Evolutionary conservation across 176 grass and related monocot genomes (phyloP), one percentile per base, ranked within the genome.

Genomic region (Aegilops bicornis): DNA sequence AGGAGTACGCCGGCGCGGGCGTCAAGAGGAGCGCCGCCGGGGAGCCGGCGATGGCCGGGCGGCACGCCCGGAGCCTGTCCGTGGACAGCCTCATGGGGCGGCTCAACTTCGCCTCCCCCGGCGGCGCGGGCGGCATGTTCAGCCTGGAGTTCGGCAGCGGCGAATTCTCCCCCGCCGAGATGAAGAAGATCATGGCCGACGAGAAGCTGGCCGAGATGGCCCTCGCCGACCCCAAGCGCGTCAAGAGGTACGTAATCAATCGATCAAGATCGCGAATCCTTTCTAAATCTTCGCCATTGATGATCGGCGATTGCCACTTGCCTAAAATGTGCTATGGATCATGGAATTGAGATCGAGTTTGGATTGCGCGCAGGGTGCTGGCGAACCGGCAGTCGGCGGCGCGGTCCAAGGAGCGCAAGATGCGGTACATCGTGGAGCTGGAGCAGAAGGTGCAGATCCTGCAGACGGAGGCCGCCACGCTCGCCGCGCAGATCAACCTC

Each of bases 101-200:
- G 50, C 80, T 91, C 65, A 99, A 93, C 78, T 97, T 94, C 80
- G 83, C 80, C 0, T 27, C 67, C 45, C 71, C 39, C 43, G 4
- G 36, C 59, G 11, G 37, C 22, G 69, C 82, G 25, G 70, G 86
- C 10, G 52, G 71, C 64, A 86, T 85, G 81, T 99, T 99, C 85
- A 93, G 85, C 80, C 81, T 97, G 43, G 97, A 99, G 47, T 94
- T 99, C 40, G 94, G 97, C n/a, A 93, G 83, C 90, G 92, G 87
- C 62, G 94, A 97, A 81, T 99, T 99, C 75, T 87, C 72, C 58
- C 66, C 94, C 6, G 32, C n/a, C 52, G 97, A 99, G 91, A 99
- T 97, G 97, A 99, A 94, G 92, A 99, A 97, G 90, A 97, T 99
- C 85, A 89, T 92, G 97, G 80, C 92, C 30, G 92, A 99, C 80